Evolutionary conservation across 495 filamentous ascomycete species (phyloP), one percentile per base, ranked within the genome.

Genomic region (Hyaloscypha hepaticicola): DNA sequence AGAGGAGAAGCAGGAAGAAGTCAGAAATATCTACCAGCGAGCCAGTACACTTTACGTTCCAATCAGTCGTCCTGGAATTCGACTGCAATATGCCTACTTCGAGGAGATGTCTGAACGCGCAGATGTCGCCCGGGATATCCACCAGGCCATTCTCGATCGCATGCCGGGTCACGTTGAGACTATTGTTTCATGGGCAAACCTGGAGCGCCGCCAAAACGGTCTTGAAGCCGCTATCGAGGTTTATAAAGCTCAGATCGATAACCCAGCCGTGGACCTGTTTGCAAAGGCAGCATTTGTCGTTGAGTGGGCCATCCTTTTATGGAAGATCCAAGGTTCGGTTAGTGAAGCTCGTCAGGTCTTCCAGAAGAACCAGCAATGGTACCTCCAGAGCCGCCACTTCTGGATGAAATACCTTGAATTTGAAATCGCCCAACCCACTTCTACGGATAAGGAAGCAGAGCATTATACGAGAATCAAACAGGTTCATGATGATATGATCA

Each of bases 61-160:
- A 12, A 93, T 99, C 69, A 88, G 85, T 68, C 74, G 88, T 68
- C 91, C 93, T 2, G 85, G 86, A 3, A 85, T 96, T 59, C 89
- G 95, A 27, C 81, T 97, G 27, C 90, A 96, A 70, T 99, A 92
- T 75, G 94, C 96, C 11, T 91, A 91, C 66, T 98, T 97, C 67
- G 95, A 99, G 70, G 95, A 98, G 75, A 87, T 89, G 74, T 83
- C 82, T 28, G 90, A 84, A 29, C 84, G 91, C 25, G 74, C 90
- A 48, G 89, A 91, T 61, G 81, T 96, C 26, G 90, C 96, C 5
- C 85, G 86, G 66, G 93, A 89, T 58, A 91, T 98, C 61, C 89
- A 96, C 67, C 81, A 88, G 28, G 88, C 92, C 1, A 88, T 99
- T 51, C 81, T 99, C 25, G 70, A 70, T 58, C 74, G 75, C 56